These are phyloP conservation scores for Pythium brachiatum DNA, from an alignment of 352 stramenopile genomes.

Conservation along the genomic window DNA sequence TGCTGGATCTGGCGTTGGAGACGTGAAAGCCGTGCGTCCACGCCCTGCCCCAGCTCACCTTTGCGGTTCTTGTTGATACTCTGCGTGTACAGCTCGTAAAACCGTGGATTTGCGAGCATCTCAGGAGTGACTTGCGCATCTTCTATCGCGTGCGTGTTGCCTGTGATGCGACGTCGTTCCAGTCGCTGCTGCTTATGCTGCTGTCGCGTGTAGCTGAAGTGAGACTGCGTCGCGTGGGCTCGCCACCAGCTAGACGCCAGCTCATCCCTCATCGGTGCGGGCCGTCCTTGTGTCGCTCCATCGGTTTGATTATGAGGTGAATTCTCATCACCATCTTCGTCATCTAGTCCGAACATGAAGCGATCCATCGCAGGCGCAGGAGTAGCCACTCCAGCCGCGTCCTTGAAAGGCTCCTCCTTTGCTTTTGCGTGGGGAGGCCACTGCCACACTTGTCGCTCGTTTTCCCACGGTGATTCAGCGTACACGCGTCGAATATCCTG, in stretches of 20 bases:
- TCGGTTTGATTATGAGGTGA: background rate
- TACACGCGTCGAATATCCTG: conserved; percentile 47
- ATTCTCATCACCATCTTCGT: conserved; percentile 3
- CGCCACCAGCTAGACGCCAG: conserved; percentile 57
- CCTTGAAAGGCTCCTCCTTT: background rate
- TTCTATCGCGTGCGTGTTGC: conserved; percentile 8
- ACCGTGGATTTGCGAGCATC: conserved; percentile 43
- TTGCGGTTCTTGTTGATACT: conserved; percentile 12
- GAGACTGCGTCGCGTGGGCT: conserved; percentile 37
- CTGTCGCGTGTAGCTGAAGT: conserved; percentile 13
- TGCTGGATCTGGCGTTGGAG: conserved; percentile 41
- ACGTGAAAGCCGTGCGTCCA: conserved; percentile 15
- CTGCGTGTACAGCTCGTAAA: conserved; percentile 37
- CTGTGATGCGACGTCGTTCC: background rate
- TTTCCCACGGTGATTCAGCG: conserved; percentile 42
- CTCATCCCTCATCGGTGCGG: conserved; percentile 25
- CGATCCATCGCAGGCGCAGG: conserved; percentile 28
- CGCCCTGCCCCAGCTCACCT: conserved; percentile 25
- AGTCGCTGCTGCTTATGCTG: conserved; percentile 10
- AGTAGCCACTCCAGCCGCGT: background rate
- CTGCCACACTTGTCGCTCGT: conserved; percentile 45
- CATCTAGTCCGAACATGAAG: conserved; percentile 36
- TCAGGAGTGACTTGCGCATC: conserved; percentile 38
- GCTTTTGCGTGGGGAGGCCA: conserved; percentile 29
- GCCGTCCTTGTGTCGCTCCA: background rate